Evolutionary conservation across 2,329 filamentous ascomycete species (phyloP).

Genomic region (Remersonia thermophila): DNA sequence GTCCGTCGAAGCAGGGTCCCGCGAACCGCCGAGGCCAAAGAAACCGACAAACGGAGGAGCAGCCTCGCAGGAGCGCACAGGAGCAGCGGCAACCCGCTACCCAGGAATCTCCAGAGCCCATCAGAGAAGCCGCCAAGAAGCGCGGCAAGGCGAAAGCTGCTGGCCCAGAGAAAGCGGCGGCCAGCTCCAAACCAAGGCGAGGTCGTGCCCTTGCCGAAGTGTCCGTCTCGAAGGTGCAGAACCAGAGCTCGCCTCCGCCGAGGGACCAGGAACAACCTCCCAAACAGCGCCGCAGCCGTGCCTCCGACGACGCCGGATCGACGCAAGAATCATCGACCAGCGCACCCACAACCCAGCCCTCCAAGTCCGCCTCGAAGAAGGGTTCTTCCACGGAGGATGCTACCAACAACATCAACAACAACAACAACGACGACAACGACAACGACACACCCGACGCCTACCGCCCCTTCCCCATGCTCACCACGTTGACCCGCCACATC

Average conservation of each 20-base stretch:
- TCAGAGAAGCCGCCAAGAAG: neutral
- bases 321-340: neutral
- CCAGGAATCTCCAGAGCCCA: neutral
- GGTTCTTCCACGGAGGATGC: too few species aligned
- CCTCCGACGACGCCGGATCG: constrained; percentile 2
- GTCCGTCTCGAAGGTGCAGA: constrained; percentile 14
- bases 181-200: constrained; percentile 11
- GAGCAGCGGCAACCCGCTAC: neutral
- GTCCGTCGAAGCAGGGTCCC: too few species aligned
- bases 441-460: neutral
- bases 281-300: constrained; percentile 1
- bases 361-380: neutral
- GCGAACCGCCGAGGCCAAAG: too few species aligned
- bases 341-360: neutral
- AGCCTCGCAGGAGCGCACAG: neutral
- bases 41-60: too few species aligned
- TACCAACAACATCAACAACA: neutral
- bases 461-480: constrained; percentile 27
- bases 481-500: constrained; percentile 38
- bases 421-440: neutral
- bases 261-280: constrained; percentile 6
- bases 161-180: neutral
- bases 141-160: too few species aligned
- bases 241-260: constrained; percentile 5
- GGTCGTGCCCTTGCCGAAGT: constrained; percentile 17